Percentiles rank a stretch among this genome's conserved stretches.
Evolutionary conservation across 495 filamentous ascomycete genomes (phyloP).

Genomic region (Lasiosphaeria ovina): DNA sequence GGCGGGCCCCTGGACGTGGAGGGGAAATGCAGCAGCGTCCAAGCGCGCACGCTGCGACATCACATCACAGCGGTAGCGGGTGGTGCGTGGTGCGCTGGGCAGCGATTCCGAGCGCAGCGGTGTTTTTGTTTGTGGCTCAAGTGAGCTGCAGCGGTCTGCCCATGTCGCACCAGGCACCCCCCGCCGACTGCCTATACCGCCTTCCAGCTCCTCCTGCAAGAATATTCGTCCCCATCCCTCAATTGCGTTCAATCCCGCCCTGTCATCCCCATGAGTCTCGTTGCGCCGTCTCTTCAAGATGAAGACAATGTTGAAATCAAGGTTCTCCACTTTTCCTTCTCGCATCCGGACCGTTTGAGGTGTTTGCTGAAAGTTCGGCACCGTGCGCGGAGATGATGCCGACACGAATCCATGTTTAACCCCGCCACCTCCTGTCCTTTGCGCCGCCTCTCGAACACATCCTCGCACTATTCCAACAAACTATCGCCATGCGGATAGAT

Average conservation of each 20-base stretch:
- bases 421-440: slow-evolving; percentile 24
- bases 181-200: not conserved
- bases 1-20: slow-evolving; percentile 17
- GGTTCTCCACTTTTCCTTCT: slow-evolving; percentile 44
- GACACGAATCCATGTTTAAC: slow-evolving; percentile 18
- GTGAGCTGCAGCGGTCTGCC: slow-evolving; percentile 24
- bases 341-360: not conserved
- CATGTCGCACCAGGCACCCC: not conserved
- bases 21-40: slow-evolving; percentile 21
- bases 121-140: slow-evolving; percentile 31
- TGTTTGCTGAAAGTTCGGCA: slow-evolving; percentile 34
- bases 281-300: slow-evolving; percentile 25
- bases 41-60: slow-evolving; percentile 29
- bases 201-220: slow-evolving; percentile 22
- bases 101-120: not conserved
- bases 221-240: slow-evolving; percentile 14
- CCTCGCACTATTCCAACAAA: not conserved
- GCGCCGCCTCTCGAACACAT: slow-evolving; percentile 8
- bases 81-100: slow-evolving; percentile 5
- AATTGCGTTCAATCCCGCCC: slow-evolving; percentile 12
- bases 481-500: slow-evolving; percentile 13
- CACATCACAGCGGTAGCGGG: slow-evolving; percentile 15
- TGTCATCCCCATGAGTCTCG: slow-evolving; percentile 8
- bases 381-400: slow-evolving; percentile 20
- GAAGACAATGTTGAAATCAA: slow-evolving; percentile 50